These are phyloP conservation scores for Suillus ampliporus DNA, from an alignment of 768 basidiomycete genomes.

Conservation along the genomic window DNA sequence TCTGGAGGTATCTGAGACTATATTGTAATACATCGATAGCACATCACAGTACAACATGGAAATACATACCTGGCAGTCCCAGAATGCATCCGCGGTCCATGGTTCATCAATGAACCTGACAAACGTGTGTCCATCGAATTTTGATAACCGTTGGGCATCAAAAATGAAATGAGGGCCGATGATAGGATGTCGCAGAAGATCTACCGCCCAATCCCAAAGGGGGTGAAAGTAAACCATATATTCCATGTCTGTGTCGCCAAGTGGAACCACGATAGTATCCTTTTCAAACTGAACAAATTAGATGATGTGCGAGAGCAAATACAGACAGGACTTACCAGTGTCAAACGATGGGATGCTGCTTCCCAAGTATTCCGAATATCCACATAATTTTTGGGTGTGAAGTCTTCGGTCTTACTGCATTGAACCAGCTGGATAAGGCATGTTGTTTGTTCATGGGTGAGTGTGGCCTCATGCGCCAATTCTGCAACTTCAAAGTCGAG, in stretches of 20 bases:
- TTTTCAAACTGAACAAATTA: slow-evolving; percentile 19
- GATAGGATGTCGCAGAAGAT: slow-evolving; percentile 32
- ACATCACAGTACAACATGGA: background rate
- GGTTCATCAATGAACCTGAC: slow-evolving; percentile 41
- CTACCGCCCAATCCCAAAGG: slow-evolving; percentile 35
- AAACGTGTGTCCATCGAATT: slow-evolving; percentile 33
- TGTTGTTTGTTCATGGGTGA: slow-evolving; percentile 25
- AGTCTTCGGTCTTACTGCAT: slow-evolving; percentile 7
- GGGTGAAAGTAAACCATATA: slow-evolving; percentile 20
- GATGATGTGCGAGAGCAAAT: background rate
- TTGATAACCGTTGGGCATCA: slow-evolving; percentile 36
- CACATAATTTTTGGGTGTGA: slow-evolving; percentile 21
- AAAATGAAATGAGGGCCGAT: slow-evolving; percentile 34
- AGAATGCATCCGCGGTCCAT: slow-evolving; percentile 42
- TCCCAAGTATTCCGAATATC: slow-evolving; percentile 33
- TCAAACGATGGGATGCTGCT: slow-evolving; percentile 10
- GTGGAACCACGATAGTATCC: slow-evolving; percentile 20
- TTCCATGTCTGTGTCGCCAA: background rate
- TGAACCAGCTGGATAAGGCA: slow-evolving; percentile 26
- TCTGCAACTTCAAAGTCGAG: slow-evolving; percentile 39
- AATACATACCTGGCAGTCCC: slow-evolving; percentile 41
- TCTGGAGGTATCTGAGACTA: slow-evolving; percentile 13
- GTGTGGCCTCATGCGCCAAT: slow-evolving; percentile 25
- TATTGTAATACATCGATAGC: background rate
- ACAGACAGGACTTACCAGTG: slow-evolving; percentile 11